Conservation (phyloP, 1,139 yeast genomes). For the Trichomonascaceae sp. region DNA sequence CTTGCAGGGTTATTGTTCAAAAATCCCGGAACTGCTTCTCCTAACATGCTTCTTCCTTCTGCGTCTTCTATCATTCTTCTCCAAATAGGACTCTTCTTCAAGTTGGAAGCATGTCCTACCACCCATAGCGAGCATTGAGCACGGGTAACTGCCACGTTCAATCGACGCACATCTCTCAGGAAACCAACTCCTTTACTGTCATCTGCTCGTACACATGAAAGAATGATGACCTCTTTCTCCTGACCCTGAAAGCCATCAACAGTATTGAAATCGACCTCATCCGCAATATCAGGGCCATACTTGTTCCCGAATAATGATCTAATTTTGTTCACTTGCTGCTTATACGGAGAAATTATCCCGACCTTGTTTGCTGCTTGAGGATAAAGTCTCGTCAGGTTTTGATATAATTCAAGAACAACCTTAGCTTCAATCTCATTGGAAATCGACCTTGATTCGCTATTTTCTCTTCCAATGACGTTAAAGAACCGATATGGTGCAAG, state of each 20-base stretch:
- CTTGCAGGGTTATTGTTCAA: conserved; percentile 15
- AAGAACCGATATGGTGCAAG: conserved; percentile 77
- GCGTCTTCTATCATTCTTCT: conserved; percentile 59
- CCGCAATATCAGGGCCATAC: conserved; percentile 58
- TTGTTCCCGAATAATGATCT: conserved; percentile 49
- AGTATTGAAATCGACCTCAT: conserved; percentile 81
- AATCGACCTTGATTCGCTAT: conserved; percentile 54
- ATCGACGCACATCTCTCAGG: conserved; percentile 80
- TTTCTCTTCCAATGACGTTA: conserved; percentile 64
- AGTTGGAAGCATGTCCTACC: conserved; percentile 52
- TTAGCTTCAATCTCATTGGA: conserved; percentile 65
- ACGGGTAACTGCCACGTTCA: conserved; percentile 94
- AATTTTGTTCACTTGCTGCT: conserved; percentile 68
- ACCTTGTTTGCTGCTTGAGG: conserved; percentile 38
- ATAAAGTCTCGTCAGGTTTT: conserved; percentile 33
- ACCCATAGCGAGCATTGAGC: conserved; percentile 92
- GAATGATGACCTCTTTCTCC: conserved; percentile 86
- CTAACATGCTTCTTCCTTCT: conserved; percentile 38
- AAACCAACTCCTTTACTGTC: conserved; percentile 67
- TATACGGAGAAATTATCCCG: conserved; percentile 93
- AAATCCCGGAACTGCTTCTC: conserved; percentile 33
- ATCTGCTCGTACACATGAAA: conserved; percentile 92
- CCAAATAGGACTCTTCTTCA: conserved; percentile 66
- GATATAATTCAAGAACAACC: conserved; percentile 65
- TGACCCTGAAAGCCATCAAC: conserved; percentile 99